A percentile compares a stretch with the other conserved stretches of the same genome.
These are phyloP conservation scores for Tolypocladium tropicale DNA, from an alignment of 2,329 filamentous ascomycete genomes.

Conservation along the genomic window DNA sequence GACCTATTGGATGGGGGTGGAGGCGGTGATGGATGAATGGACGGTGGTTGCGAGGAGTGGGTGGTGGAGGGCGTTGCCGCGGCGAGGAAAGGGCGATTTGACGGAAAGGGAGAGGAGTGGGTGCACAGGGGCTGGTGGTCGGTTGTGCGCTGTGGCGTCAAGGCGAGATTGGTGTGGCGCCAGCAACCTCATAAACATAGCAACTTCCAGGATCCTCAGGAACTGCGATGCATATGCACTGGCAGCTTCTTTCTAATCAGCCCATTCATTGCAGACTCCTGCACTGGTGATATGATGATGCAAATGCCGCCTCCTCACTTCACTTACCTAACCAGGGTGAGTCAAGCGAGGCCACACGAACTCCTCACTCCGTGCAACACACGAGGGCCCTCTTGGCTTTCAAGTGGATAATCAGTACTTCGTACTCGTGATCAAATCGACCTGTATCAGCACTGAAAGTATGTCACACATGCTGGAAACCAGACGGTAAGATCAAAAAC, in stretches of 20 bases:
- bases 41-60: background rate
- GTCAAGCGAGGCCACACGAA: no score
- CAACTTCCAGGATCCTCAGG: no score
- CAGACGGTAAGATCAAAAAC: no score
- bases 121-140: background rate
- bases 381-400: no score
- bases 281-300: background rate
- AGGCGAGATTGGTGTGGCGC: background rate
- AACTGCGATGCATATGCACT: background rate
- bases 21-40: background rate
- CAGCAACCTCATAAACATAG: background rate
- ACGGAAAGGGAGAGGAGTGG: background rate
- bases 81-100: background rate
- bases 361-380: no score
- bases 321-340: no score
- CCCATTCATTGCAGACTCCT: background rate
- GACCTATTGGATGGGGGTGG: background rate
- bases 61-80: slow-evolving; percentile 5
- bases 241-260: background rate
- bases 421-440: no score
- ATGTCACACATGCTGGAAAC: no score
- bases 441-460: no score
- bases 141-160: background rate
- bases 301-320: no score
- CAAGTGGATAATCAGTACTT: no score